Base-by-base conservation (phyloP, 2,329 filamentous ascomycete species). In the Xylaria arbuscula region DNA sequence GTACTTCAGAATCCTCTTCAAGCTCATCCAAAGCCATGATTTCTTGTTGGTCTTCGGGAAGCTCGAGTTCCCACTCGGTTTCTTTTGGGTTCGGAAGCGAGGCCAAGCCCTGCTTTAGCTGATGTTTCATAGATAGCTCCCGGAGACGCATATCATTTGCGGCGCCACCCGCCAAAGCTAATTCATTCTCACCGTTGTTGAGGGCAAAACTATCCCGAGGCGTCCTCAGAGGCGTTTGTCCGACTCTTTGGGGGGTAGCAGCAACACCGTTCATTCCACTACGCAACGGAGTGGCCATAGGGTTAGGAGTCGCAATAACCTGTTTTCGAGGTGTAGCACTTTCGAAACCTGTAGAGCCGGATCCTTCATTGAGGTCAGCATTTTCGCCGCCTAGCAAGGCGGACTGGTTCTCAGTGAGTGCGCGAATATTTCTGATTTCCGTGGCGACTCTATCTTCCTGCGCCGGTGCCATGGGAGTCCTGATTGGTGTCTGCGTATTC, bases 401-500 rank as follows among this genome's bases (percentile, higher is more conserved):
- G 22, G 96, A 98, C 75, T 98, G 93, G 0, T 95, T 98, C 77
- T 97, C 92, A 0, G 94, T 98, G 59, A 98, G 84, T 8, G 96
- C 93, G 72, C 92, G 89, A 56, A 98, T 97, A 78, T 99, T 98
- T 67, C 91, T 90, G 70, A 98, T 95, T 80, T 99, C 96, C 78
- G 98, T 99, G 72, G 95, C 94, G 67, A 99, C 96, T 72, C 93
- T 91, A 76, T 99, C 96, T 78, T 99, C 94, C 78, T 97, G 93
- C 56, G 94, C 92, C 0, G 96, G 92, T 3, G 94, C 96, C 79
- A 91, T 90, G 3, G 96, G 96, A 4, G 96, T 99, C 70, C 96
- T 90, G 70, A 99, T 97, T 0, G 96, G 96, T 13, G 93, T 94
- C 67, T 87, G 90, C 62, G 89, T 90, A 77, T 96, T 92, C 61